phyloP scores from a whole-genome alignment of 257 asterid species.

The Misopates orontium region DNA sequence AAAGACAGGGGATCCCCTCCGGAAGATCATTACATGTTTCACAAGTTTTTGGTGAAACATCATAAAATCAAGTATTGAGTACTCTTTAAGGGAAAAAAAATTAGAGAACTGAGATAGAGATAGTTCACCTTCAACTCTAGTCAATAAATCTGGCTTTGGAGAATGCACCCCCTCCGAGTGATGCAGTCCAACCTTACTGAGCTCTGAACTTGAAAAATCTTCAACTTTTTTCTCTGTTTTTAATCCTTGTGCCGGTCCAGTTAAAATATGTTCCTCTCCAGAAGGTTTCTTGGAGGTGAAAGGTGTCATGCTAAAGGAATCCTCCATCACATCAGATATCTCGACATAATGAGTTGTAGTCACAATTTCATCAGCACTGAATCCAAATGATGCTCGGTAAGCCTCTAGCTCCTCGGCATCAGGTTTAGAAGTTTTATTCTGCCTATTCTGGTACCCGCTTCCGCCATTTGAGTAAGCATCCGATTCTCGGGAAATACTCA shows the following conservation, averaged over 20 bases:
- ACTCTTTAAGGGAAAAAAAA: background rate
- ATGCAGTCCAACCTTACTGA: constrained; percentile 34
- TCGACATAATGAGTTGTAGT: constrained; percentile 74
- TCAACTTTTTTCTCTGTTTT: constrained; percentile 34
- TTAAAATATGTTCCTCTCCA: constrained; percentile 35
- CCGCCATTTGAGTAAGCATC: constrained; percentile 69
- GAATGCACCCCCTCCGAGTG: constrained; percentile 31
- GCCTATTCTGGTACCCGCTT: constrained; percentile 57
- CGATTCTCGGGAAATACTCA: constrained; percentile 74
- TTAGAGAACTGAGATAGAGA: background rate
- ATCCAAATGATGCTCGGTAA: constrained; percentile 85
- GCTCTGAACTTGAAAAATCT: constrained; percentile 32
- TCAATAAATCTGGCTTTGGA: constrained; percentile 29
- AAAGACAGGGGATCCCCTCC: background rate
- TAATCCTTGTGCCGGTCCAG: constrained; percentile 36
- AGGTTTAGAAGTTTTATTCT: constrained; percentile 50
- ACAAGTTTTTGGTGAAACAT: background rate
- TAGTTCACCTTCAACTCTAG: constrained; percentile 45
- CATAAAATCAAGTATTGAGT: background rate
- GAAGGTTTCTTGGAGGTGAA: constrained; percentile 38
- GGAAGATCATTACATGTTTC: background rate
- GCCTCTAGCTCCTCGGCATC: constrained; percentile 85
- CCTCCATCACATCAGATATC: constrained; percentile 64
- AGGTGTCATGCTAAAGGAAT: constrained; percentile 60
- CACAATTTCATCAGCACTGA: constrained; percentile 85